phyloP scores from a whole-genome alignment of 129 eudicot genomes.

The Smallanthus sonchifolius region DNA sequence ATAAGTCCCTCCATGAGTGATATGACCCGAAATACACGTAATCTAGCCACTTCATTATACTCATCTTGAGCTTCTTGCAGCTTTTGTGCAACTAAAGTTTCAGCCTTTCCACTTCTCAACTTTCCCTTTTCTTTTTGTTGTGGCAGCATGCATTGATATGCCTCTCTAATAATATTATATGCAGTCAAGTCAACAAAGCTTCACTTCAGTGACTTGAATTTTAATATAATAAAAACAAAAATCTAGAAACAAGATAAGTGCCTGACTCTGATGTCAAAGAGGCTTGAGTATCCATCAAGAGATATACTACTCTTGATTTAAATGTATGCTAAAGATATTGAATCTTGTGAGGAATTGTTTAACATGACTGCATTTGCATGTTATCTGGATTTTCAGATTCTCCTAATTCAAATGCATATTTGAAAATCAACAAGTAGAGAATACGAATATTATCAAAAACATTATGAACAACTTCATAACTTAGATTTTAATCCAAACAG shows the following conservation, averaged over 20 bases:
- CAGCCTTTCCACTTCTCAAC: constrained; percentile 67
- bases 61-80: constrained; percentile 73
- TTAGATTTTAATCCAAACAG: not conserved
- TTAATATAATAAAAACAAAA: not conserved
- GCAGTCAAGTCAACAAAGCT: constrained; percentile 15
- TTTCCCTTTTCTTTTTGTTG: constrained; percentile 73
- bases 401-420: too few species aligned
- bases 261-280: too few species aligned
- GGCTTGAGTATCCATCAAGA: too few species aligned
- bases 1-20: constrained; percentile 92
- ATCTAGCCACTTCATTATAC: constrained; percentile 69
- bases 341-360: too few species aligned
- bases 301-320: too few species aligned
- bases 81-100: constrained; percentile 52
- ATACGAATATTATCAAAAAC: too few species aligned
- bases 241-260: too few species aligned
- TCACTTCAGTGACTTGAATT: constrained; percentile 11
- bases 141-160: constrained; percentile 66
- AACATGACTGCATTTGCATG: too few species aligned
- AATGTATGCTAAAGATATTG: too few species aligned
- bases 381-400: too few species aligned
- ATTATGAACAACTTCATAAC: too few species aligned
- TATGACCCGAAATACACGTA: constrained; percentile 67
- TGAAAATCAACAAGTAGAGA: too few species aligned
- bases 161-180: constrained; percentile 51